Conservation (phyloP, 2,329 filamentous ascomycete species). For the Ophiostoma novo-ulmi region DNA sequence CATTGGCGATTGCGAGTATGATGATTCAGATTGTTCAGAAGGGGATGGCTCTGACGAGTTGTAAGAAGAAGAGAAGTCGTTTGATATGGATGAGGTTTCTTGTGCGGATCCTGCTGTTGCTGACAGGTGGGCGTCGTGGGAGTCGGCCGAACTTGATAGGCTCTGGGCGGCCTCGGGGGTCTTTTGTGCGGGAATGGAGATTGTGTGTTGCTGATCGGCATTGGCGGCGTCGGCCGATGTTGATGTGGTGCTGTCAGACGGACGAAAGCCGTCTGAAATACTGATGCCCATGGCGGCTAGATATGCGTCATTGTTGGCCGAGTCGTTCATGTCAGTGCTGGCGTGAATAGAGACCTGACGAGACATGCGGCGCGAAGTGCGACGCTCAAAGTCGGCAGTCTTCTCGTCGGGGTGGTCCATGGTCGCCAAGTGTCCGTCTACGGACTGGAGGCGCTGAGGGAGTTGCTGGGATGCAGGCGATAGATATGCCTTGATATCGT, state of each 20-base stretch:
- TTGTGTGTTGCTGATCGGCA: not conserved
- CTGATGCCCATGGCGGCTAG: constrained; percentile 20
- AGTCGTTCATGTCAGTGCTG: constrained; percentile 17
- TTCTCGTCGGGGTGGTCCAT: constrained; percentile 28
- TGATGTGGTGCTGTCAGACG: constrained; percentile 1
- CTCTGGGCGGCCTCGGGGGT: not conserved
- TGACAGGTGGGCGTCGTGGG: not conserved
- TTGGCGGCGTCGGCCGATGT: not conserved
- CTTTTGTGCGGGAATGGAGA: not conserved
- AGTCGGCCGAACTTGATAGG: not conserved
- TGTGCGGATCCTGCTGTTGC: not conserved
- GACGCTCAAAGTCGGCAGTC: constrained; percentile 27
- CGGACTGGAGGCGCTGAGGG: constrained; percentile 13
- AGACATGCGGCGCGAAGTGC: constrained; percentile 26
- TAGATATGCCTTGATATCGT: not conserved
- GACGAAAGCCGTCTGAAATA: constrained; percentile 27
- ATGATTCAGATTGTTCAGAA: not conserved
- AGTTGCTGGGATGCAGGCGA: not conserved
- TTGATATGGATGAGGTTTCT: constrained; percentile 3
- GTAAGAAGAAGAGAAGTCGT: not conserved
- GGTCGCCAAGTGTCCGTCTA: constrained; percentile 10
- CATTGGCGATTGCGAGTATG: not conserved
- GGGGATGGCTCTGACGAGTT: not conserved
- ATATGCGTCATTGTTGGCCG: constrained; percentile 17
- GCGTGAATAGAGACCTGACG: constrained; percentile 22